Evolutionary conservation across 192 early-diverging fungal species (phyloP), one percentile per base, ranked within the genome.

Genomic region (Podila epicladia): DNA sequence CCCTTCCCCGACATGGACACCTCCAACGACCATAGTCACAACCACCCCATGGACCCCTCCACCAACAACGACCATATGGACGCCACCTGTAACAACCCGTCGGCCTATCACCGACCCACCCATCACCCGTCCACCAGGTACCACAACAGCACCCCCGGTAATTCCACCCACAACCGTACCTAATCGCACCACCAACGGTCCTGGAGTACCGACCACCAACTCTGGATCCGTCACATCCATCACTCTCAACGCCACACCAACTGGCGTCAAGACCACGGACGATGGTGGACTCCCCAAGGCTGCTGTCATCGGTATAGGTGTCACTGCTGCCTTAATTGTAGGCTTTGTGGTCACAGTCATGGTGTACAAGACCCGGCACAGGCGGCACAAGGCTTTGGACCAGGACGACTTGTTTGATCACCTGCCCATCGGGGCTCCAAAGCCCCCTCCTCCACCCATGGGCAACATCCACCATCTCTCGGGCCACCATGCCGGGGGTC

Each of bases 321-420:
- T 50, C 11, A 70, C 41, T 12, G 75, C 64, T 1, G 65, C 63
- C 5, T 12, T 67, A 5, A 9, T 72, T 4, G 65, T 79, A 15
- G 75, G 75, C 0, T 64, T 79, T 45, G 45, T 79, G 5, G 4
- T 22, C 4, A 72, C 55, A 0, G 65, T 79, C 59, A 8, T 79
- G 20, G 49, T 72, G 15, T 62, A 72, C 38, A 79, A 72, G 70
- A n/a, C 49, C 2, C 33, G 57, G 4, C 59, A 51, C 15, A 71
- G 49, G 20, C 49, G 58, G 3, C 75, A 79, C 28, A 64, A 72
- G 33, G 59, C 70, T 7, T 17, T 79, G 61, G 33, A 9, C 8
- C 69, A 71, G n/a, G 57, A 58, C 7, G 70, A 79, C 50, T 22
- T 76, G 32, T 79, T 79, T 68, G 75, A 64, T 20, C 75, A 79